These are phyloP conservation scores for Metschnikowia bowlesiae DNA, from an alignment of 805 yeast species.

Conservation along the genomic window DNA sequence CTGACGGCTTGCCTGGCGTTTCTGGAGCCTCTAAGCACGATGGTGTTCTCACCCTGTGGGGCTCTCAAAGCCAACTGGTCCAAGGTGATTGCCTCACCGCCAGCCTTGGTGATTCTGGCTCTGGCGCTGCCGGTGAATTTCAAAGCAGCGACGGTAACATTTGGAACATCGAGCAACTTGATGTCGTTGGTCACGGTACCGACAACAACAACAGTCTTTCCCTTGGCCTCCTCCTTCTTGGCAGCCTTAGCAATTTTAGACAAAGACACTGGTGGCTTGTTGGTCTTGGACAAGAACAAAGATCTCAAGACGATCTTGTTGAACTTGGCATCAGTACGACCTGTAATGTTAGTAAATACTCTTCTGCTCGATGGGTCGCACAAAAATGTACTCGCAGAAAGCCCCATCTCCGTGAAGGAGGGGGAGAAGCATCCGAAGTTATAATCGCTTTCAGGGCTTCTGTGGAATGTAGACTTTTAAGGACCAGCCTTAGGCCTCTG, in stretches of 20 bases:
- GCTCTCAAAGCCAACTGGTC: conserved; percentile 99
- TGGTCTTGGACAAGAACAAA: conserved; percentile 95
- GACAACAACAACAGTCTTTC: conserved; percentile 88
- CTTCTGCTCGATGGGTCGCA: conserved; percentile 45
- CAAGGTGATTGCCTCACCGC: conserved; percentile 99
- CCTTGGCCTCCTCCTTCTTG: conserved; percentile 79
- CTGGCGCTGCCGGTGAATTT: conserved; percentile 99
- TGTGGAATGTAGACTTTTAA: background rate
- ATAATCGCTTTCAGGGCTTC: background rate
- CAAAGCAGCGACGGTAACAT: conserved; percentile 97
- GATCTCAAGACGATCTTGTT: conserved; percentile 94
- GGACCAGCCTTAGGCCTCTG: background rate
- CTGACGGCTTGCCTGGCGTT: conserved; percentile 98
- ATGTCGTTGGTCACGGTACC: conserved; percentile 99
- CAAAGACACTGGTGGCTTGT: conserved; percentile 99
- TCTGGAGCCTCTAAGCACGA: conserved; percentile 98
- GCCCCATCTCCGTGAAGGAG: background rate
- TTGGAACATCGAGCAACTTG: conserved; percentile 93
- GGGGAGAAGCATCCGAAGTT: background rate
- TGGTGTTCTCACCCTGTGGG: conserved; percentile 99
- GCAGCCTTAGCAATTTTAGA: conserved; percentile 84
- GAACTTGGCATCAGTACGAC: conserved; percentile 99
- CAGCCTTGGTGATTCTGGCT: conserved; percentile 95
- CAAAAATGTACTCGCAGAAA: conserved; percentile 30
- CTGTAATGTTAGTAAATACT: conserved; percentile 44